These are phyloP conservation scores for Tetrahymena elliotti DNA, from an alignment of 73 alveolate species.

Conservation along the genomic window DNA sequence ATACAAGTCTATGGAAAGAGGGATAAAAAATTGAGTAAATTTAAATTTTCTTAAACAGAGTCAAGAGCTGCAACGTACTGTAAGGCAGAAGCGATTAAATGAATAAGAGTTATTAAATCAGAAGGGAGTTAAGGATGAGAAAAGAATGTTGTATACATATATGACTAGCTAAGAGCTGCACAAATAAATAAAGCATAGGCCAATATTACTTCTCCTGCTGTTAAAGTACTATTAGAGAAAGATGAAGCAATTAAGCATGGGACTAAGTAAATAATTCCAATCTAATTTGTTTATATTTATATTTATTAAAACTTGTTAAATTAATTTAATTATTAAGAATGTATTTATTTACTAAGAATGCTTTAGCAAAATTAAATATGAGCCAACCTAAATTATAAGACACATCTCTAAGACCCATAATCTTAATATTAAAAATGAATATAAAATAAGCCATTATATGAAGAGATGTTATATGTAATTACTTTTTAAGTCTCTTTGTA, in stretches of 20 bases:
- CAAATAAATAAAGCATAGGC: not conserved
- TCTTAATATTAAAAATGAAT: not conserved
- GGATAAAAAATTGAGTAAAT: not conserved
- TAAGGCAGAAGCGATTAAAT: not conserved
- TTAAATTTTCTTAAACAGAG: not conserved
- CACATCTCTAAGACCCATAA: conserved; percentile 25
- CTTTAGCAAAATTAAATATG: conserved; percentile 1
- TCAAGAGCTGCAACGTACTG: not conserved
- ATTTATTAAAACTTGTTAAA: not conserved
- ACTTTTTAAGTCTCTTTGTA: conserved; percentile 18
- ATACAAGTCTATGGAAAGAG: not conserved
- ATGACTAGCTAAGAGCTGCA: not conserved
- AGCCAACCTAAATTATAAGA: conserved; percentile 28
- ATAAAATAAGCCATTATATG: not conserved
- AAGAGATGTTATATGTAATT: not conserved
- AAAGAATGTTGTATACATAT: not conserved
- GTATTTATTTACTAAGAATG: not conserved
- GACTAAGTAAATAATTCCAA: not conserved
- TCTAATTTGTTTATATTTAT: not conserved
- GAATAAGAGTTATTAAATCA: not conserved
- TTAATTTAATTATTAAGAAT: not conserved
- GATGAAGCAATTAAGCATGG: not conserved
- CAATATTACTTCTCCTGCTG: not conserved
- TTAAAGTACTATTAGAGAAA: not conserved
- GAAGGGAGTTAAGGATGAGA: not conserved